Percentiles rank a stretch among this genome's conserved stretches.
These are phyloP conservation scores for Peronosclerospora sorghi DNA, from an alignment of 352 stramenopile genomes.

Conservation along the genomic window DNA sequence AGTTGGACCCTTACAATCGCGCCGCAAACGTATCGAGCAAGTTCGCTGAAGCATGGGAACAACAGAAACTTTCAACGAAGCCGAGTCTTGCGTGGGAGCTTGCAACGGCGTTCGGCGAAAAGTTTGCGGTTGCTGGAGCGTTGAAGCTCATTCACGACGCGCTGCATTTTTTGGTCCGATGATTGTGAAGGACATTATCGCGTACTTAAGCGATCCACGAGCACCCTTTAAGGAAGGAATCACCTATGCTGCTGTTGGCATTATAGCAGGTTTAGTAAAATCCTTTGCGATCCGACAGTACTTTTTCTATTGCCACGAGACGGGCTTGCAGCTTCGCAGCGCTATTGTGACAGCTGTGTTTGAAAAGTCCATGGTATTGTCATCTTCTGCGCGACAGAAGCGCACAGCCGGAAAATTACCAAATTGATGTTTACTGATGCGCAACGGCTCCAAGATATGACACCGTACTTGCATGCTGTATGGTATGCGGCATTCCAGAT, in stretches of 20 bases:
- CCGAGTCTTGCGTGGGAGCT: slow-evolving; percentile 46
- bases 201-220: slow-evolving; percentile 53
- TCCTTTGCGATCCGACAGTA: slow-evolving; percentile 71
- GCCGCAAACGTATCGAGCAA: slow-evolving; percentile 23
- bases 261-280: slow-evolving; percentile 58
- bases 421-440: slow-evolving; percentile 97
- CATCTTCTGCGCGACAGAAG: slow-evolving; percentile 53
- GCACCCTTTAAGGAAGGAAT: slow-evolving; percentile 46
- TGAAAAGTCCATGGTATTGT: slow-evolving; percentile 82
- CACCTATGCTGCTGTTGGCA: slow-evolving; percentile 56
- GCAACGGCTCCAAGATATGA: too few relatives aligned
- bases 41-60: slow-evolving; percentile 45
- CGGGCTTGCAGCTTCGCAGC: slow-evolving; percentile 57
- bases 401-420: slow-evolving; percentile 90
- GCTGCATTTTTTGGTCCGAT: slow-evolving; percentile 76
- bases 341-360: slow-evolving; percentile 66
- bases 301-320: slow-evolving; percentile 82
- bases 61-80: slow-evolving; percentile 17
- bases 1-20: slow-evolving; percentile 70
- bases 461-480: too few relatives aligned
- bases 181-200: slow-evolving; percentile 81
- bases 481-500: slow-evolving; percentile 82
- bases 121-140: slow-evolving; percentile 40
- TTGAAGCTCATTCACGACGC: slow-evolving; percentile 78
- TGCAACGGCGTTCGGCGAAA: too few relatives aligned